phyloP scores from a whole-genome alignment of 345 rosid genomes.

The Hirschfeldia incana region DNA sequence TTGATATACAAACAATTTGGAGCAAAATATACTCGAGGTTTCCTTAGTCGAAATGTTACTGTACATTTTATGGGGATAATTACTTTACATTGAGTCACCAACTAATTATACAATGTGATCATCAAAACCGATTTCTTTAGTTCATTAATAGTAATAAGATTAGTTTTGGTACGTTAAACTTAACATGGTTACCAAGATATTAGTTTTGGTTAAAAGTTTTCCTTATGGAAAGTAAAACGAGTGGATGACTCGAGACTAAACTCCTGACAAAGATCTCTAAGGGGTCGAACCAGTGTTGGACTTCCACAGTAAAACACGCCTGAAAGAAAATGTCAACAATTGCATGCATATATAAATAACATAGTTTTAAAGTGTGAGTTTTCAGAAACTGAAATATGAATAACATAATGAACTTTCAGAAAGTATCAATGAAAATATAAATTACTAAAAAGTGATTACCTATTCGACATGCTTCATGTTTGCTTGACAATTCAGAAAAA shows the following conservation, averaged over 20 bases:
- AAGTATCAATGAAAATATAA: neutral
- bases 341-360: neutral
- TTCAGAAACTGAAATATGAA: neutral
- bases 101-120: slow-evolving; percentile 29
- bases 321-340: slow-evolving; percentile 37
- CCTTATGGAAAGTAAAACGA: slow-evolving; percentile 89
- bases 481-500: slow-evolving; percentile 57
- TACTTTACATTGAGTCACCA: slow-evolving; percentile 21
- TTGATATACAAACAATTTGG: neutral
- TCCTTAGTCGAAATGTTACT: slow-evolving; percentile 17
- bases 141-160: neutral
- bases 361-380: neutral
- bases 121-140: slow-evolving; percentile 19
- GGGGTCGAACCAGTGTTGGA: slow-evolving; percentile 61
- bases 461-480: slow-evolving; percentile 65
- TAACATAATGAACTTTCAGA: neutral
- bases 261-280: slow-evolving; percentile 72
- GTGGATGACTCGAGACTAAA: slow-evolving; percentile 75
- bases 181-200: neutral
- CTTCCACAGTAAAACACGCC: slow-evolving; percentile 99
- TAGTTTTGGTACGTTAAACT: slow-evolving; percentile 5
- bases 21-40: neutral
- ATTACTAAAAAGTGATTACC: slow-evolving; percentile 40
- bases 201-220: slow-evolving; percentile 59
- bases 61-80: slow-evolving; percentile 11